These are phyloP conservation scores for Stentor coeruleus DNA, from an alignment of 73 alveolate species.

Conservation along the genomic window DNA sequence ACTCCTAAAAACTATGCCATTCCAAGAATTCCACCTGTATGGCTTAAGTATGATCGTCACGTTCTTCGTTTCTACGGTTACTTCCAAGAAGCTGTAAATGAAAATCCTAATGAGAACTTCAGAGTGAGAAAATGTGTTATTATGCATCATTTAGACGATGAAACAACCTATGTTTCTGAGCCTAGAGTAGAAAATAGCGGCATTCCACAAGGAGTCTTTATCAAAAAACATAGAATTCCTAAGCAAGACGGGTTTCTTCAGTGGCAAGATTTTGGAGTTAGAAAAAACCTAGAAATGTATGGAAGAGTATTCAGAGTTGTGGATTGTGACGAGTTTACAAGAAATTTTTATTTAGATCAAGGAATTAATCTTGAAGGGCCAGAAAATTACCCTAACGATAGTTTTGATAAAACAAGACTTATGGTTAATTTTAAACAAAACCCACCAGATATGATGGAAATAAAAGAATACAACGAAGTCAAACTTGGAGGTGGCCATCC, in stretches of 20 bases:
- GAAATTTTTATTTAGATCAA: constrained; percentile 73
- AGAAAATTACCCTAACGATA: constrained; percentile 80
- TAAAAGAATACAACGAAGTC: constrained; percentile 90
- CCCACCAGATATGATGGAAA: constrained; percentile 88
- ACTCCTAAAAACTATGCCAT: constrained; percentile 80
- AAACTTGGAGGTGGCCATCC: constrained; percentile 95
- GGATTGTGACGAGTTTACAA: constrained; percentile 90
- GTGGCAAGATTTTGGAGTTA: constrained; percentile 69
- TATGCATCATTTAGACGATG: constrained; percentile 90
- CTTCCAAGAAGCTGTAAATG: constrained; percentile 91
- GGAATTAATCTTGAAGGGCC: constrained; percentile 79
- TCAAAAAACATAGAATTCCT: constrained; percentile 92
- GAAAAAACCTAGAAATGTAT: constrained; percentile 51
- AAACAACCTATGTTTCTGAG: constrained; percentile 91
- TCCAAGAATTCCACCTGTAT: constrained; percentile 79
- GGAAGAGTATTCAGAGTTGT: constrained; percentile 76
- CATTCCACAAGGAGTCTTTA: constrained; percentile 95
- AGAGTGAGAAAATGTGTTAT: constrained; percentile 81
- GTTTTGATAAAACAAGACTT: constrained; percentile 66
- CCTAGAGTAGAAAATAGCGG: constrained; percentile 95
- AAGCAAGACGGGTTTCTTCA: constrained; percentile 62
- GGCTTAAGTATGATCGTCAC: constrained; percentile 84
- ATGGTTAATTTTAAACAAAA: constrained; percentile 79
- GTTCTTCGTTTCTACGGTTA: constrained; percentile 87
- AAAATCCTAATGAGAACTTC: constrained; percentile 81